phyloP scores from a whole-genome alignment of 116 monocot species.

The Zostera marina region DNA sequence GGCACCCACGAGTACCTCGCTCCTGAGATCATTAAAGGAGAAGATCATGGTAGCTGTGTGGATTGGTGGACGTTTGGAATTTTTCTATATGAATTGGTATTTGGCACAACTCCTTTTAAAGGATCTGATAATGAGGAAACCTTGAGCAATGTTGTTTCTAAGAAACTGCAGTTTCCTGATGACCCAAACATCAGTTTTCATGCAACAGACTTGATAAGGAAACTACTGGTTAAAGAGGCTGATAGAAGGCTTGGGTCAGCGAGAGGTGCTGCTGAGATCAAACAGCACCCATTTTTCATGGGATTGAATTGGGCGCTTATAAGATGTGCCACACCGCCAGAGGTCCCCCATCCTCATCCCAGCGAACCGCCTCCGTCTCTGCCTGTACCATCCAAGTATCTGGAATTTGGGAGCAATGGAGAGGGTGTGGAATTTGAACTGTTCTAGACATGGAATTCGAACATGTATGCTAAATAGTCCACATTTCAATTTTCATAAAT shows the following conservation, averaged over 20 bases:
- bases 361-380: conserved; percentile 4
- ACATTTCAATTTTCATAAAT: conserved; percentile 1
- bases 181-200: conserved; percentile 33
- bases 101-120: conserved; percentile 79
- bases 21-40: conserved; percentile 86
- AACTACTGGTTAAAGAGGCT: conserved; percentile 76
- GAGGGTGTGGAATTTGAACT: conserved; percentile 59
- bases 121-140: conserved; percentile 74
- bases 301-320: conserved; percentile 88
- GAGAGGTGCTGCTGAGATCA: conserved; percentile 82
- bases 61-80: conserved; percentile 93
- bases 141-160: conserved; percentile 52
- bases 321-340: conserved; percentile 52
- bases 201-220: conserved; percentile 55
- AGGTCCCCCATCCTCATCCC: conserved; percentile 24
- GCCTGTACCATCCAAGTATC: conserved; percentile 46
- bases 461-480: not conserved
- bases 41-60: conserved; percentile 86
- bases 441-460: conserved; percentile 23
- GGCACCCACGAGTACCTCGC: conserved; percentile 93
- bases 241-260: conserved; percentile 57
- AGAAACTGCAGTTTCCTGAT: conserved; percentile 59
- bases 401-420: conserved; percentile 41
- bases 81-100: conserved; percentile 74
- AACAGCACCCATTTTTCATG: conserved; percentile 68